phyloP scores from a whole-genome alignment of 805 yeast species.

The Dipodascus geniculatus region DNA sequence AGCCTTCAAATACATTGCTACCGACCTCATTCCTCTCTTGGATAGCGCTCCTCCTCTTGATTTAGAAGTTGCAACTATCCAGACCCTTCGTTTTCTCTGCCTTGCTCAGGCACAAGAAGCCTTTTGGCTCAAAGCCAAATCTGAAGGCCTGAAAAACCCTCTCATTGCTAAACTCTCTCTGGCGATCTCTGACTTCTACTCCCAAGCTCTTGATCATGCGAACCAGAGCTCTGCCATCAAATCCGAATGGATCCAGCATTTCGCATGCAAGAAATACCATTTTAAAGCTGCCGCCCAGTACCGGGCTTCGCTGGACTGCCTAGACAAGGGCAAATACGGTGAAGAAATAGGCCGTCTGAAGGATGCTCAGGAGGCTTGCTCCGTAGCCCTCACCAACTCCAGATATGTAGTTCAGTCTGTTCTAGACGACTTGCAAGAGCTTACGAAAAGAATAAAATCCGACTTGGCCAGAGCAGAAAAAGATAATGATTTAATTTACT shows the following conservation, averaged over 20 bases:
- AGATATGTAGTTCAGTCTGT: slow-evolving; percentile 34
- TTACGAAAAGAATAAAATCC: slow-evolving; percentile 34
- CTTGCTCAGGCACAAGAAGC: slow-evolving; percentile 83
- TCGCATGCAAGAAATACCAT: slow-evolving; percentile 48
- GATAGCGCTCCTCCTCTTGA: slow-evolving; percentile 29
- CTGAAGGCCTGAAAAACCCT: slow-evolving; percentile 40
- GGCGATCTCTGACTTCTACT: slow-evolving; percentile 50
- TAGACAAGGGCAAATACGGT: slow-evolving; percentile 47
- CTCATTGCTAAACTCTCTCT: slow-evolving; percentile 52
- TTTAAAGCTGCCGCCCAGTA: slow-evolving; percentile 63
- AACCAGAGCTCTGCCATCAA: slow-evolving; percentile 39
- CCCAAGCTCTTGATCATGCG: slow-evolving; percentile 32
- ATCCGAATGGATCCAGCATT: slow-evolving; percentile 54
- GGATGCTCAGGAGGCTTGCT: slow-evolving; percentile 22
- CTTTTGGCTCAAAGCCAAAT: slow-evolving; percentile 64
- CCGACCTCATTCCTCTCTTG: slow-evolving; percentile 16
- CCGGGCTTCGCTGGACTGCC: slow-evolving; percentile 42
- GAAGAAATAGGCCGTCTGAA: slow-evolving; percentile 52
- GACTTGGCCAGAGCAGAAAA: slow-evolving; percentile 46
- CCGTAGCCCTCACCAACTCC: slow-evolving; percentile 29
- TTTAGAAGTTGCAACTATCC: slow-evolving; percentile 38
- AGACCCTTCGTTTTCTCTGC: slow-evolving; percentile 40
- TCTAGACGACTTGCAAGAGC: slow-evolving; percentile 40
- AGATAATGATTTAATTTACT: slow-evolving; percentile 73
- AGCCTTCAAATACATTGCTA: slow-evolving; percentile 33